A percentile compares a stretch with the other conserved stretches of the same genome.
Evolutionary conservation across 768 basidiomycete genomes (phyloP).

Genomic region (Hydnomerulius pinastri): DNA sequence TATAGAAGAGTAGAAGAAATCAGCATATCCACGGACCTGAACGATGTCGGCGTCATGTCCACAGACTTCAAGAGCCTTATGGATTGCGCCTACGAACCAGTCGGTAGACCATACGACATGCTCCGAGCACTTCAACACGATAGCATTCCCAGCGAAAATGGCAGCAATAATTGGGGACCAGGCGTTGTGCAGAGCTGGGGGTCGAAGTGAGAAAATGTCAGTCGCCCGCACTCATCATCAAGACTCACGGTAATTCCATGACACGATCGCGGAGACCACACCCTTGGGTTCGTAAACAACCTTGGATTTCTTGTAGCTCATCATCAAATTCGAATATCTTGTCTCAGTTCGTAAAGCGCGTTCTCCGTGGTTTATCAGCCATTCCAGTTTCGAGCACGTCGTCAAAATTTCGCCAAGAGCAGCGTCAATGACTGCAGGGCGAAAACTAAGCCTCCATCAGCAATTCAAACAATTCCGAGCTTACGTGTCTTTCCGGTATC

Average conservation of each 20-base stretch:
- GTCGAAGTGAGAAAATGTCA: constrained; percentile 5
- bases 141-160: constrained; percentile 86
- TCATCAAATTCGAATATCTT: constrained; percentile 64
- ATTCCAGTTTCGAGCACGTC: constrained; percentile 94
- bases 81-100: constrained; percentile 82
- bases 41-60: constrained; percentile 87
- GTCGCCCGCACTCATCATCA: background rate
- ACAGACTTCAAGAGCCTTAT: constrained; percentile 73
- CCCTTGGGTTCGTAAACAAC: constrained; percentile 91
- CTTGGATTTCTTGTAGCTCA: constrained; percentile 75
- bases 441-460: constrained; percentile 2
- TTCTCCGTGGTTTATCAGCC: constrained; percentile 87
- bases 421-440: constrained; percentile 79
- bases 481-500: constrained; percentile 95
- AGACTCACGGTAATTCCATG: constrained; percentile 87
- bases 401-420: constrained; percentile 92
- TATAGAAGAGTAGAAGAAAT: constrained; percentile 2
- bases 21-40: constrained; percentile 51
- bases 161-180: constrained; percentile 92
- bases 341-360: constrained; percentile 70
- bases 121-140: constrained; percentile 92
- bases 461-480: constrained; percentile 28
- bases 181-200: constrained; percentile 84
- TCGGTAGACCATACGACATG: constrained; percentile 89
- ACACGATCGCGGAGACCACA: constrained; percentile 89